These are phyloP conservation scores for Protomyces inouyei DNA, from an alignment of 1,139 yeast genomes.

Conservation along the genomic window DNA sequence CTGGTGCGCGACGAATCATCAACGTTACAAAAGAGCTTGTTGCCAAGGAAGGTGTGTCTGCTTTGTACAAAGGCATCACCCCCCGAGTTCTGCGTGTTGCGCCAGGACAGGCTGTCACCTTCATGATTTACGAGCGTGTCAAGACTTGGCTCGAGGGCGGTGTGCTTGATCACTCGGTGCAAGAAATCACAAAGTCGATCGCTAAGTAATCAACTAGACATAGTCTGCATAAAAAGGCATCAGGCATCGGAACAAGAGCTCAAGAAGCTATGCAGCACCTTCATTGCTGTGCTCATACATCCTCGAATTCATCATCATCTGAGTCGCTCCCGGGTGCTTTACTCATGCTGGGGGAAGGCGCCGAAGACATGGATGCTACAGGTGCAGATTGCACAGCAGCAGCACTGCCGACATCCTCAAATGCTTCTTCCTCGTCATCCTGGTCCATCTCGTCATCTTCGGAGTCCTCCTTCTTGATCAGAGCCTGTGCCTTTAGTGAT, in stretches of 20 bases:
- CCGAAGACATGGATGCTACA: neutral
- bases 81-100: constrained; percentile 98
- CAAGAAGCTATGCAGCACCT: neutral
- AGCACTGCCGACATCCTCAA: constrained; percentile 1
- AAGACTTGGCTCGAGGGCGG: constrained; percentile 57
- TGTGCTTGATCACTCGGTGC: constrained; percentile 4
- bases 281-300: neutral
- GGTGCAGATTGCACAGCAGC: neutral
- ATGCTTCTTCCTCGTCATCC: constrained; percentile 16
- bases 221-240: neutral
- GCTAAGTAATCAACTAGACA: neutral
- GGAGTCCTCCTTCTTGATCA: constrained; percentile 4
- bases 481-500: constrained; percentile 29
- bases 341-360: neutral
- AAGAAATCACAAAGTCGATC: neutral
- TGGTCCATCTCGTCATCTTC: constrained; percentile 30
- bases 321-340: neutral
- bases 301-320: constrained; percentile 26
- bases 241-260: neutral
- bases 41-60: constrained; percentile 81
- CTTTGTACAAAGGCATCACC: constrained; percentile 92
- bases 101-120: constrained; percentile 98
- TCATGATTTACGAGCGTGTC: constrained; percentile 90
- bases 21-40: constrained; percentile 77
- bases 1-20: constrained; percentile 68